Evolutionary conservation across 305 asterid species (phyloP).

Genomic region (Solanum hybrid): DNA sequence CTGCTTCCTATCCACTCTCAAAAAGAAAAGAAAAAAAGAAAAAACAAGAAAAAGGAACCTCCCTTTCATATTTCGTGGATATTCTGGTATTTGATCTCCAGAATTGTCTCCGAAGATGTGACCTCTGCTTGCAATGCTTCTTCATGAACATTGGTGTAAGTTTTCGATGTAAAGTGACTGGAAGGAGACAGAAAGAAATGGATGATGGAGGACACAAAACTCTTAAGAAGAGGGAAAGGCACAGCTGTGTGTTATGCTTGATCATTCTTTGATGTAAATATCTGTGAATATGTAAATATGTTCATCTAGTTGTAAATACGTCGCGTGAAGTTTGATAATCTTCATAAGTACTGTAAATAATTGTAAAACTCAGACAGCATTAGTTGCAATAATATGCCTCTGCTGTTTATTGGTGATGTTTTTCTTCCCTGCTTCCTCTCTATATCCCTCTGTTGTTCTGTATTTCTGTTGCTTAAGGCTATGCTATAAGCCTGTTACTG

Average conservation of each 20-base stretch:
- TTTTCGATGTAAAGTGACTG: not conserved
- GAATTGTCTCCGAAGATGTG: constrained; percentile 1
- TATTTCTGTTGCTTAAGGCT: not conserved
- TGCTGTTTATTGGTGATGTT: not conserved
- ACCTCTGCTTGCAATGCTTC: not conserved
- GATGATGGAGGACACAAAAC: not conserved
- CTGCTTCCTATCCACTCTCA: not conserved
- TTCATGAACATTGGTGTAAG: not conserved
- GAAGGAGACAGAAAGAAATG: not conserved
- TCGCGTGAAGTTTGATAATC: not conserved
- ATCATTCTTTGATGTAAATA: constrained; percentile 23
- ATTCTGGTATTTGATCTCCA: not conserved
- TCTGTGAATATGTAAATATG: constrained; percentile 1
- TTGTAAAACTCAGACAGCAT: not conserved
- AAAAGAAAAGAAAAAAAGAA: not conserved
- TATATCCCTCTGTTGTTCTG: not conserved
- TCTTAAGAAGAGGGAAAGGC: not conserved
- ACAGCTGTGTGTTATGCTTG: not conserved
- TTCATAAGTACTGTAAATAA: constrained; percentile 11
- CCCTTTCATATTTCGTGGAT: not conserved
- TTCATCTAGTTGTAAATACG: constrained; percentile 8
- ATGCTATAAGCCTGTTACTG: not conserved
- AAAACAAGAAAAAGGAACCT: not conserved
- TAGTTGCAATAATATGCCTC: not conserved
- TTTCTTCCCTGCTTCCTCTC: not conserved